These are phyloP conservation scores for Massarina eburnea DNA, from an alignment of 2,329 filamentous ascomycete genomes.

Conservation along the genomic window DNA sequence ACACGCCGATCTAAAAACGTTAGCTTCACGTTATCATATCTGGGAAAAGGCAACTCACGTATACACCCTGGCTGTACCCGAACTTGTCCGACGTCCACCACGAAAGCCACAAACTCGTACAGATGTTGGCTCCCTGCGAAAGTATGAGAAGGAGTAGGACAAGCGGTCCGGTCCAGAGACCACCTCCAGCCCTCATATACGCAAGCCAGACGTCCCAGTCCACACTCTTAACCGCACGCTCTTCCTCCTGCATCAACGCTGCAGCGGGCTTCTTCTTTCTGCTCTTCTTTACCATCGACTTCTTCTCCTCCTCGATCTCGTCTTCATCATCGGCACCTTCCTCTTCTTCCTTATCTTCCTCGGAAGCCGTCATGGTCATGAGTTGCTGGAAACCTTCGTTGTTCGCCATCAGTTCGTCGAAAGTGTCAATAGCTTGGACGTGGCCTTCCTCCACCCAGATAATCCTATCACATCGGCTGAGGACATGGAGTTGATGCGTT, in stretches of 20 bases:
- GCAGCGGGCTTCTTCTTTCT: constrained; percentile 46
- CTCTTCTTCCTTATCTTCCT: constrained; percentile 52
- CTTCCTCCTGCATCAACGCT: constrained; percentile 72
- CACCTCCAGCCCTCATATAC: constrained; percentile 76
- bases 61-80: constrained; percentile 64
- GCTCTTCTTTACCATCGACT: constrained; percentile 54
- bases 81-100: constrained; percentile 89
- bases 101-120: constrained; percentile 87
- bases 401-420: constrained; percentile 79
- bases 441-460: constrained; percentile 88
- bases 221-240: constrained; percentile 73
- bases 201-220: constrained; percentile 77
- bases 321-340: constrained; percentile 55
- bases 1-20: constrained; percentile 59
- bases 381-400: constrained; percentile 78
- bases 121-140: constrained; percentile 81
- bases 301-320: constrained; percentile 61
- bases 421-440: constrained; percentile 85
- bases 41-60: constrained; percentile 59
- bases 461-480: constrained; percentile 87
- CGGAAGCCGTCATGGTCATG: constrained; percentile 76
- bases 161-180: constrained; percentile 66
- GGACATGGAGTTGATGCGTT: constrained; percentile 92
- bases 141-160: constrained; percentile 67
- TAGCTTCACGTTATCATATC: constrained; percentile 15